These are phyloP conservation scores for Ogataea trehalophila DNA, from an alignment of 805 yeast species.

Conservation along the genomic window DNA sequence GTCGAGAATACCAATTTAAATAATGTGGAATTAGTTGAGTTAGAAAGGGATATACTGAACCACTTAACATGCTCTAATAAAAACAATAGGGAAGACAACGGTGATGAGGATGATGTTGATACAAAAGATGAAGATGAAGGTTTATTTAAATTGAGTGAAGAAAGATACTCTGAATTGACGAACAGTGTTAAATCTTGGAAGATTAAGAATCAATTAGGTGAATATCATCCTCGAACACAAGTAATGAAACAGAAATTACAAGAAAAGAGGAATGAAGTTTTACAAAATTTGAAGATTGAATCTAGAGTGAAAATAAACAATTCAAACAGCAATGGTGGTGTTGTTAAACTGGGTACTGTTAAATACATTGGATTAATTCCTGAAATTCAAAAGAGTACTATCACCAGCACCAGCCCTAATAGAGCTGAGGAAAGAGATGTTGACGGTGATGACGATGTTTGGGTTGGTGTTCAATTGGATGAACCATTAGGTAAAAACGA, in stretches of 20 bases:
- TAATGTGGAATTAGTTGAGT: constrained; percentile 36
- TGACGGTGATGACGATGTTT: constrained; percentile 40
- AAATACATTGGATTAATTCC: constrained; percentile 64
- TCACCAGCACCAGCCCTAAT: no score
- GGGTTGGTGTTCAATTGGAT: constrained; percentile 86
- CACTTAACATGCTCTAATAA: background rate
- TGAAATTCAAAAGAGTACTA: constrained; percentile 32
- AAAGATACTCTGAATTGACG: constrained; percentile 53
- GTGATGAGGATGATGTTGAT: constrained; percentile 15
- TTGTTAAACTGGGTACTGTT: constrained; percentile 66
- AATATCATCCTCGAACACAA: no score
- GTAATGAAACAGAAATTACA: constrained; percentile 10
- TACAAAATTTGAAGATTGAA: constrained; percentile 37
- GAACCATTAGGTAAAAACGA: constrained; percentile 85
- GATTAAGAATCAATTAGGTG: no score
- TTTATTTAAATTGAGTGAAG: constrained; percentile 45
- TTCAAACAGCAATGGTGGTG: constrained; percentile 9
- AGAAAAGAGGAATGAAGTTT: background rate
- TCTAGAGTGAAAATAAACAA: constrained; percentile 44
- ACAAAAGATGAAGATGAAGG: constrained; percentile 31
- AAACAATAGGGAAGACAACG: background rate
- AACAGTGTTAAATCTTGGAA: constrained; percentile 80
- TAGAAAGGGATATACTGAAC: constrained; percentile 18
- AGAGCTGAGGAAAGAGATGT: no score
- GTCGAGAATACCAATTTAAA: constrained; percentile 53